A percentile compares a stretch with the other conserved stretches of the same genome.
phyloP scores from a whole-genome alignment of 2,329 filamentous ascomycete genomes.

The Calonectria crousiana region DNA sequence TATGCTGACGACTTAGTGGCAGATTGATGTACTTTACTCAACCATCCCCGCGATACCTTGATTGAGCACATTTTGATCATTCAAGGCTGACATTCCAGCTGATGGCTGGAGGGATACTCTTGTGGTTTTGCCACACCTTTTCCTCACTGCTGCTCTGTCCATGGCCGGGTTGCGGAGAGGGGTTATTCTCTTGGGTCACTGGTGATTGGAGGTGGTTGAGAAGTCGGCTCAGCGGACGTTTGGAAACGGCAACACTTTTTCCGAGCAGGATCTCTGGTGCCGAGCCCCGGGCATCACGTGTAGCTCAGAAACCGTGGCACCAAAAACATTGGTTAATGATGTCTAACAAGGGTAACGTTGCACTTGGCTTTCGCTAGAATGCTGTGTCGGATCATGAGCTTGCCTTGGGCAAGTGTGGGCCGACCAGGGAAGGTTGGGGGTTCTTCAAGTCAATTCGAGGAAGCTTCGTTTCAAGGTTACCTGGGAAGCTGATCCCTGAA shows the following conservation, averaged over 20 bases:
- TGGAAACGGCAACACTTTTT: neutral
- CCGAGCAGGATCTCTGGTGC: neutral
- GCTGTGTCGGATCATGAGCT: conserved; percentile 13
- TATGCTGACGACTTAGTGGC: conserved; percentile 20
- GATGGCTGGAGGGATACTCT: conserved; percentile 30
- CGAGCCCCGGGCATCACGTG: conserved; percentile 3
- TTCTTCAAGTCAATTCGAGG: neutral
- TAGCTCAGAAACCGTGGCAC: neutral
- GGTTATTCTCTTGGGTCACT: neutral
- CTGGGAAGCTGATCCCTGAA: conserved; percentile 10
- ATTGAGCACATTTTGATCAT: conserved; percentile 10
- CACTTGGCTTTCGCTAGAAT: neutral
- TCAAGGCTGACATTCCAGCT: conserved; percentile 29
- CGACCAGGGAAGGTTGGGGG: conserved; percentile 1
- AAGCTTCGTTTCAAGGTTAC: conserved; percentile 25
- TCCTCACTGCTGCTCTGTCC: conserved; percentile 66
- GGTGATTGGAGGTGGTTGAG: neutral
- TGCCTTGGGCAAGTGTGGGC: conserved; percentile 11
- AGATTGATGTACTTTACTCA: conserved; percentile 12
- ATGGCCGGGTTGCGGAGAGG: conserved; percentile 64
- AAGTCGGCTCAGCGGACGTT: neutral
- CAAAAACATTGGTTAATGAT: neutral
- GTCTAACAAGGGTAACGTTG: conserved; percentile 14
- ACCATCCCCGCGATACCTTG: conserved; percentile 12
- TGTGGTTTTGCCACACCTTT: conserved; percentile 50